Conservation (phyloP, 1,284 basidiomycete species). For the Melampsora larici-populina region DNA sequence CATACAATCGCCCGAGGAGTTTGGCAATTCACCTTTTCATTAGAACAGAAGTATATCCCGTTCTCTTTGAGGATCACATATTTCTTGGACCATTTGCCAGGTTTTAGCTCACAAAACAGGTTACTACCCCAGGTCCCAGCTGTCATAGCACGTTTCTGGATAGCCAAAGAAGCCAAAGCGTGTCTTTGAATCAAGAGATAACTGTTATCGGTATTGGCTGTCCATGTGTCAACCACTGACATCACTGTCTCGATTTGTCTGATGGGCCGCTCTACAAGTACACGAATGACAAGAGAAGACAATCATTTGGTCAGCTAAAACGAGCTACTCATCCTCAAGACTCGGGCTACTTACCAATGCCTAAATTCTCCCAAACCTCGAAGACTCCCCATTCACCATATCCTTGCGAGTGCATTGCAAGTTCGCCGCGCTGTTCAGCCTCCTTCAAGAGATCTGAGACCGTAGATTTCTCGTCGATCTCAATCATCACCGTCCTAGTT, state of each 20-base stretch:
- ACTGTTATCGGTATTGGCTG: conserved; percentile 24
- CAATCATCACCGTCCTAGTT: conserved; percentile 21
- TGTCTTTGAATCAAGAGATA: conserved; percentile 39
- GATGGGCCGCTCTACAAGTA: conserved; percentile 25
- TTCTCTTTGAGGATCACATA: conserved; percentile 34
- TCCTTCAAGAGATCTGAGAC: conserved; percentile 17
- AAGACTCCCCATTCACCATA: conserved; percentile 38
- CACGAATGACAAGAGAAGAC: neutral
- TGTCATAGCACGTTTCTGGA: conserved; percentile 31
- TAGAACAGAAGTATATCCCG: conserved; percentile 23
- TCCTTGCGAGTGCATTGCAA: neutral
- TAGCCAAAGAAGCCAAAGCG: conserved; percentile 14
- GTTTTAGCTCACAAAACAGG: conserved; percentile 25
- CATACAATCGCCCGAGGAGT: neutral
- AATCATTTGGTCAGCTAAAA: neutral
- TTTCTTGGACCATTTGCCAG: conserved; percentile 42
- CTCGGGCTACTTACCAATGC: conserved; percentile 11
- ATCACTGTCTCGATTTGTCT: conserved; percentile 33
- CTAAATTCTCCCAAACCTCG: conserved; percentile 40
- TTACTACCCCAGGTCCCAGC: conserved; percentile 21
- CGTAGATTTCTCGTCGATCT: conserved; percentile 12
- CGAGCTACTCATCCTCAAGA: neutral
- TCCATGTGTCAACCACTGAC: conserved; percentile 28
- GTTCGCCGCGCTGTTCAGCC: neutral
- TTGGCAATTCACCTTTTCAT: conserved; percentile 27